A percentile compares a stretch with the other conserved stretches of the same genome.
These are phyloP conservation scores for Trebouxia sp. DNA, from an alignment of 139 green algal species.

Conservation along the genomic window DNA sequence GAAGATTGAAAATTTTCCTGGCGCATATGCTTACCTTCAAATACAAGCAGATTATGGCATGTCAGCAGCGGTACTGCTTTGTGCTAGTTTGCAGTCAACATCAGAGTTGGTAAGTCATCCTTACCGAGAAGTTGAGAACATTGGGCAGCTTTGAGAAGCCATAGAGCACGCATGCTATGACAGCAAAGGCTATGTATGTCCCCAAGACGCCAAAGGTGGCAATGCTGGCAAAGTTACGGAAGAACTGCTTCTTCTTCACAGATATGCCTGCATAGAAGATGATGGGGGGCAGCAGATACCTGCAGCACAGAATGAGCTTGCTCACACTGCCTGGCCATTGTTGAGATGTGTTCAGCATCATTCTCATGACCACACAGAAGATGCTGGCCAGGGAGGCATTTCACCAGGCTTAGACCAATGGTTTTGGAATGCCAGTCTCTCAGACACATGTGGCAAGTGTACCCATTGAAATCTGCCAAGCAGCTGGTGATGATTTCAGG, in stretches of 20 bases:
- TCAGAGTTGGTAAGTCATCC: neutral
- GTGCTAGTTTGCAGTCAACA: no score
- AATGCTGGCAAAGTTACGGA: conserved; percentile 79
- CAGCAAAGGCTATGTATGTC: conserved; percentile 66
- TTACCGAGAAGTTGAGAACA: conserved; percentile 43
- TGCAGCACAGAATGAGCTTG: conserved; percentile 28
- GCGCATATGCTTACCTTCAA: no score
- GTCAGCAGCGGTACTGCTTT: no score
- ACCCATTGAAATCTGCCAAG: neutral
- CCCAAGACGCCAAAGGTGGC: conserved; percentile 72
- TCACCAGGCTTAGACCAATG: no score
- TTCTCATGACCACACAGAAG: no score
- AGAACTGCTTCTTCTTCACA: conserved; percentile 88
- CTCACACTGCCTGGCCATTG: no score
- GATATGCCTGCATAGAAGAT: conserved; percentile 84
- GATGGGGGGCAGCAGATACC: conserved; percentile 80
- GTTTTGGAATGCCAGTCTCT: no score
- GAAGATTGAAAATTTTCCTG: no score
- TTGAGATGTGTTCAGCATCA: no score
- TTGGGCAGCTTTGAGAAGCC: conserved; percentile 42
- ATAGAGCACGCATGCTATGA: conserved; percentile 59
- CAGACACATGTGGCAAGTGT: neutral
- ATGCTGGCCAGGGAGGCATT: no score
- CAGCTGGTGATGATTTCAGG: neutral
- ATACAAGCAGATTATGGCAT: no score